Conservation (phyloP, 2,329 filamentous ascomycete species). For the Cercospora janseana region DNA sequence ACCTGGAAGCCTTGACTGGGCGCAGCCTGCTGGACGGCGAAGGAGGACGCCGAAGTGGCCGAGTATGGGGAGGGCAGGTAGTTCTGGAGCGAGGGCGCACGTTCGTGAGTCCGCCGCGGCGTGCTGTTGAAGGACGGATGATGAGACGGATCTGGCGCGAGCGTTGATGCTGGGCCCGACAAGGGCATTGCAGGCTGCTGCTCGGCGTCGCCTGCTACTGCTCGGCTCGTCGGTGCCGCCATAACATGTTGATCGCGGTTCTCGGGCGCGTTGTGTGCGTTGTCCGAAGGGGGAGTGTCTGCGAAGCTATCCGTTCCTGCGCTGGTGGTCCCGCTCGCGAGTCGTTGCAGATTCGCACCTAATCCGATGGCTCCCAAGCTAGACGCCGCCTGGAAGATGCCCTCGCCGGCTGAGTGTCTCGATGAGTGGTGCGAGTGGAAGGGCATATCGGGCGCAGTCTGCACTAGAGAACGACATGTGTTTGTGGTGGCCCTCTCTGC, state of each 20-base stretch:
- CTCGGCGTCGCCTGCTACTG: constrained; percentile 34
- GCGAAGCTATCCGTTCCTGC: constrained; percentile 48
- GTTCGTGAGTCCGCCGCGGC: constrained; percentile 50
- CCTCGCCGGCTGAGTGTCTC: constrained; percentile 8
- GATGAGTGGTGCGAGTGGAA: constrained; percentile 6
- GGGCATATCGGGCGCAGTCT: constrained; percentile 3
- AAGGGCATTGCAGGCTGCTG: constrained; percentile 29
- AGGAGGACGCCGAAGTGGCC: constrained; percentile 52
- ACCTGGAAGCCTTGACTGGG: constrained; percentile 32
- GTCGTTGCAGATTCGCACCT: constrained; percentile 12
- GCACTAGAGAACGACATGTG: background rate
- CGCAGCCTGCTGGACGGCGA: constrained; percentile 53
- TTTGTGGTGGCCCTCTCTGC: too few relatives aligned
- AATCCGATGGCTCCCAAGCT: constrained; percentile 1
- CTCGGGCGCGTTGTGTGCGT: background rate
- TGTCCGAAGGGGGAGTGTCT: constrained; percentile 24
- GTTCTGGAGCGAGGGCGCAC: constrained; percentile 48
- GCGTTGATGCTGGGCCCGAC: constrained; percentile 23
- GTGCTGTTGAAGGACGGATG: constrained; percentile 46
- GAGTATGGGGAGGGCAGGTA: constrained; percentile 41
- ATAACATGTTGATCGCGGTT: constrained; percentile 7
- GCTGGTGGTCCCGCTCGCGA: constrained; percentile 40
- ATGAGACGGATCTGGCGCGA: constrained; percentile 43
- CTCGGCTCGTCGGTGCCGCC: constrained; percentile 9
- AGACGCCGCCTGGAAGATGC: constrained; percentile 3